These are phyloP conservation scores for Saturnispora kantuleensis DNA, from an alignment of 805 yeast species.

Conservation along the genomic window DNA sequence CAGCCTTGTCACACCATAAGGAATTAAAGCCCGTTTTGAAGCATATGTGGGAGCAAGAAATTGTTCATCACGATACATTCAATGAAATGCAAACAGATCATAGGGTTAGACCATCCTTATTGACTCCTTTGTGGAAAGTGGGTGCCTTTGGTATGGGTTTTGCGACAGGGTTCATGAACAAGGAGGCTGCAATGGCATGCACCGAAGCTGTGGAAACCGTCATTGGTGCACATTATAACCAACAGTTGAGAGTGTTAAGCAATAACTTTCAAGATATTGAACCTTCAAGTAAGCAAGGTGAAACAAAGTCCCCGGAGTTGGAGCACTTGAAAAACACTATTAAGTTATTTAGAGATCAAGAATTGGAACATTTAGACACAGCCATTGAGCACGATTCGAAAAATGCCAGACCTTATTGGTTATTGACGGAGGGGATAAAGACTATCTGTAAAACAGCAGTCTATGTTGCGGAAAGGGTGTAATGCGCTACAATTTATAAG, in stretches of 20 bases:
- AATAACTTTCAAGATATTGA: constrained; percentile 48
- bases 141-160: constrained; percentile 87
- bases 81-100: constrained; percentile 63
- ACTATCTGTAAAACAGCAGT: constrained; percentile 79
- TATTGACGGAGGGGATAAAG: constrained; percentile 83
- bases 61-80: constrained; percentile 82
- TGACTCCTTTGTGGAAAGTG: constrained; percentile 88
- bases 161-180: constrained; percentile 76
- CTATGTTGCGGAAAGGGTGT: constrained; percentile 81
- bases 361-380: constrained; percentile 87
- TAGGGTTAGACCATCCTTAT: constrained; percentile 81
- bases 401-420: constrained; percentile 83
- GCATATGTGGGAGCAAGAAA: constrained; percentile 98
- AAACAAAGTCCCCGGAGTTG: constrained; percentile 45
- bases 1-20: constrained; percentile 62
- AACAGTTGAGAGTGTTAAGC: constrained; percentile 69
- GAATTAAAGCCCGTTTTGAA: constrained; percentile 67
- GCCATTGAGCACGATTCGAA: constrained; percentile 90
- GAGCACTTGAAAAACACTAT: constrained; percentile 49
- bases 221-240: constrained; percentile 91
- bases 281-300: constrained; percentile 21
- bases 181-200: constrained; percentile 99
- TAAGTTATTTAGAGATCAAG: constrained; percentile 81
- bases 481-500: constrained; percentile 45
- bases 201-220: constrained; percentile 98